Conservation (phyloP, 2,329 filamentous ascomycete genomes). For the Cryphonectria naterciae region DNA sequence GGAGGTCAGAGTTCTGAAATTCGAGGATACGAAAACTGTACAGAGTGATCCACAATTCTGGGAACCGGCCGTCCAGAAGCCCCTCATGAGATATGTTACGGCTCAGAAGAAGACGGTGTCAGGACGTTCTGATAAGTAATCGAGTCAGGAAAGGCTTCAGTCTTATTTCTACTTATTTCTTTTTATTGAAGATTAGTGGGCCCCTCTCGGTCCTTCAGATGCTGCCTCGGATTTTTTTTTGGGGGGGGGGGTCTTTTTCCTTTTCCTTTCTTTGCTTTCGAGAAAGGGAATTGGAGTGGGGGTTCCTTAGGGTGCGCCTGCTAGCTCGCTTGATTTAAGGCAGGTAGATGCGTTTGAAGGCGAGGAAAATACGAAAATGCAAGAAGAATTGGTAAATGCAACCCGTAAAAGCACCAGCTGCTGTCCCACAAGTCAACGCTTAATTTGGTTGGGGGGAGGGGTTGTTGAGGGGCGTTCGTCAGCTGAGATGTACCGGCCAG, state of each 20-base stretch:
- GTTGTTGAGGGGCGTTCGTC: neutral
- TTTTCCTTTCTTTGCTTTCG: too few relatives aligned
- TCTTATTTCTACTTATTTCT: neutral
- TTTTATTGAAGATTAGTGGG: neutral
- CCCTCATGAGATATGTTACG: neutral
- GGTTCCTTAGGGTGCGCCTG: neutral
- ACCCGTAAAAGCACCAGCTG: neutral
- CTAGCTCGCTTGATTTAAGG: neutral
- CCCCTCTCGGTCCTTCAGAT: neutral
- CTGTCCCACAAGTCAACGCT: neutral
- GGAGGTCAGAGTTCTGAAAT: constrained; percentile 17
- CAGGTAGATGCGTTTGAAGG: neutral
- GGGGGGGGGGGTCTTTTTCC: too few relatives aligned
- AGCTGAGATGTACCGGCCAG: neutral
- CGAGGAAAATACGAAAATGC: neutral
- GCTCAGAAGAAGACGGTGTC: neutral
- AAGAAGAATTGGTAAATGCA: neutral
- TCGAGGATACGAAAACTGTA: constrained; percentile 4
- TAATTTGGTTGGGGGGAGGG: neutral
- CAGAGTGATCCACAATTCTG: constrained; percentile 11
- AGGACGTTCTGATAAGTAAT: neutral
- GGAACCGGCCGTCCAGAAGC: constrained; percentile 10
- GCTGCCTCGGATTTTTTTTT: neutral
- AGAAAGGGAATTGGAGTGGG: too few relatives aligned
- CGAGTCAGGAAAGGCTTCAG: neutral